Base-by-base conservation (phyloP, 75 land plant genomes). In the Ceratopteris richardii region DNA sequence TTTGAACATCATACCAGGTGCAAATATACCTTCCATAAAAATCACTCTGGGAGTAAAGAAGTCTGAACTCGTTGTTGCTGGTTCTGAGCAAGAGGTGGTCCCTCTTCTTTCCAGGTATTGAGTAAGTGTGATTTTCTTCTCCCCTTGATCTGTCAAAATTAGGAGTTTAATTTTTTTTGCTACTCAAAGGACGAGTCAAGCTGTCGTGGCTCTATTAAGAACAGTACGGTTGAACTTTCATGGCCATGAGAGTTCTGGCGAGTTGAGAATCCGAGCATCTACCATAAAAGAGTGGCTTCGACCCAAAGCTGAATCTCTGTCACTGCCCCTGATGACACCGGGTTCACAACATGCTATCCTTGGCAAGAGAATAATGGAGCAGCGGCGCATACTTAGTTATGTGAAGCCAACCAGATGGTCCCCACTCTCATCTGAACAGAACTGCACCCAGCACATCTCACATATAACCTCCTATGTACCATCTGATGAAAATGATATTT, bases 171-270 rank as follows among this genome's bases (percentile, higher is more conserved):
- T 52, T 52, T 52, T 20, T 52, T 3, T 2, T 56, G 57, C 25
- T 25, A 43, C 44, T 40, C 6, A 36, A 66, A 68, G 71, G 66
- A 68, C 44, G 14, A 66, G 71, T 19, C 66, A 68, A 20, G 65
- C 66, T 46, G 31, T 68, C 29, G 25, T 41, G 9, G 54, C 66
- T 29, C 31, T 68, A 5, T 42, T 68, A 25, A 68, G 71, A 51
- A 62, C 26, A 31, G 25, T 68, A 24, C 43, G 26, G 44, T 18
- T 68, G 44, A 43, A 52, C 28, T 68, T 29, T n/a, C 23, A 68
- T 30, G 71, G 71, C 17, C 60, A 61, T 18, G 71, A 61, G 41
- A 68, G 71, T 41, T 37, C 27, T 22, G 71, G 71, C 9, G 27
- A 31, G 40, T 23, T 68, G 10, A 40, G 29, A 18, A 36, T 68